Evolutionary conservation across 2,329 filamentous ascomycete genomes (phyloP), one percentile per base, ranked within the genome.

Genomic region (Alternaria ventricosa): DNA sequence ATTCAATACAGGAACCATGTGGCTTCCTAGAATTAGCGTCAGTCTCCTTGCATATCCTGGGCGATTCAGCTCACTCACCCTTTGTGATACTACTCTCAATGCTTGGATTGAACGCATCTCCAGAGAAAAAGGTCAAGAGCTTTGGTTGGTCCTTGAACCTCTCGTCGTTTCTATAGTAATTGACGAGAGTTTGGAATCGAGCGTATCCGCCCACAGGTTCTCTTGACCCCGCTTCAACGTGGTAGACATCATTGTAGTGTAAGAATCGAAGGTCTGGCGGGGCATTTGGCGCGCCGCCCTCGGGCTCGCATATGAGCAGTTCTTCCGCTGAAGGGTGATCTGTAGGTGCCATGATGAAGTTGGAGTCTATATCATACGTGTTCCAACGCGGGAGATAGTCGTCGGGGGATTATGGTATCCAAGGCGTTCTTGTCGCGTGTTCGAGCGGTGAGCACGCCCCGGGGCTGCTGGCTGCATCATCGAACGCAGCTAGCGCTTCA

Each of bases 201-300:
- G 92, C 85, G 45, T 92, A 87, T 18, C 94, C 94, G 27, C 94
- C 94, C 3, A 94, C 89, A 1, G 94, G 94, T 75, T 97, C 93
- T 15, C 91, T 88, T 25, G 92, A 94, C 2, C 85, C 84, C 50
- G 86, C 71, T 80, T 97, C 93, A 57, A 97, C 87, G 73, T 97
- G 94, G 79, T 97, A 97, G 64, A 97, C 94, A 81, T 97, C 94
- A 80, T 97, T 97, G 85, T 91, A 97, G 82, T 97, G 94, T 30
- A 97, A 78, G 59, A 97, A 81, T n/a, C 94, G 89, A 55, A 97
- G 82, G 77, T 93, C 91, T 47, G 93, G 92, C 45, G 84, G 78
- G 47, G 81, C 82, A 59, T 77, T 77, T 30, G 82, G 78, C 47
- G 79, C 78, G 68, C 71, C 72, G 65, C 81, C 79, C 68, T 81